Evolutionary conservation across 2,329 filamentous ascomycete genomes (phyloP).

Genomic region (Ceratocystiopsis minuta): DNA sequence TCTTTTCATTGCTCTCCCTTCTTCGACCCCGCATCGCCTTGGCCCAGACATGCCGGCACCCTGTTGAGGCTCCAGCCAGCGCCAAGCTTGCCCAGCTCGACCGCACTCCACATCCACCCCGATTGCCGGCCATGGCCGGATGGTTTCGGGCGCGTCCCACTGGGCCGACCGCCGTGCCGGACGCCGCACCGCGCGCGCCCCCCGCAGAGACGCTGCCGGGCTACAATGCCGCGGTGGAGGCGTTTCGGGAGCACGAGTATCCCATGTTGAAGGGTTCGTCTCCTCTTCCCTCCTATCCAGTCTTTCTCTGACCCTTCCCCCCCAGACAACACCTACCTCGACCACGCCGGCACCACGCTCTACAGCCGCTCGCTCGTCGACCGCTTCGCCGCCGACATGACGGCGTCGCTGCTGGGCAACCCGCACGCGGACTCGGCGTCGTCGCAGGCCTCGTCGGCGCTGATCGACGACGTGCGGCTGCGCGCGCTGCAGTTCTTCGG

Average conservation of each 20-base stretch:
- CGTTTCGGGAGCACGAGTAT: slow-evolving; percentile 41
- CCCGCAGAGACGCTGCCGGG: neutral
- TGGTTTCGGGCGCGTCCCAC: no score
- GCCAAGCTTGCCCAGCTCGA: neutral
- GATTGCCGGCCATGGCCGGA: neutral
- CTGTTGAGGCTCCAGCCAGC: no score
- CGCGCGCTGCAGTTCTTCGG: slow-evolving; percentile 59
- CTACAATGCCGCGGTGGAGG: slow-evolving; percentile 44
- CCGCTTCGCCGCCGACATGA: slow-evolving; percentile 61
- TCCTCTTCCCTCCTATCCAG: neutral
- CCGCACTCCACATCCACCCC: neutral
- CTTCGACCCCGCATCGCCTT: no score
- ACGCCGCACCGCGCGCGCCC: neutral
- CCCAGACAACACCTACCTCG: slow-evolving; percentile 61
- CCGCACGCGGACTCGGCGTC: slow-evolving; percentile 75
- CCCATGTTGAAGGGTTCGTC: slow-evolving; percentile 47
- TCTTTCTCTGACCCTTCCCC: neutral
- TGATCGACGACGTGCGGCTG: slow-evolving; percentile 60
- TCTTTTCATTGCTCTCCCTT: no score
- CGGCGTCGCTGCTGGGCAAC: slow-evolving; percentile 66
- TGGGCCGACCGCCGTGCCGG: no score
- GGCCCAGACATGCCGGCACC: no score
- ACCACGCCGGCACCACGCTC: slow-evolving; percentile 86
- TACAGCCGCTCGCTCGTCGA: slow-evolving; percentile 69
- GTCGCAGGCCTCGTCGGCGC: slow-evolving; percentile 56